Base-by-base conservation (phyloP, 192 early-diverging fungal genomes). In the Coemansia umbellata region DNA sequence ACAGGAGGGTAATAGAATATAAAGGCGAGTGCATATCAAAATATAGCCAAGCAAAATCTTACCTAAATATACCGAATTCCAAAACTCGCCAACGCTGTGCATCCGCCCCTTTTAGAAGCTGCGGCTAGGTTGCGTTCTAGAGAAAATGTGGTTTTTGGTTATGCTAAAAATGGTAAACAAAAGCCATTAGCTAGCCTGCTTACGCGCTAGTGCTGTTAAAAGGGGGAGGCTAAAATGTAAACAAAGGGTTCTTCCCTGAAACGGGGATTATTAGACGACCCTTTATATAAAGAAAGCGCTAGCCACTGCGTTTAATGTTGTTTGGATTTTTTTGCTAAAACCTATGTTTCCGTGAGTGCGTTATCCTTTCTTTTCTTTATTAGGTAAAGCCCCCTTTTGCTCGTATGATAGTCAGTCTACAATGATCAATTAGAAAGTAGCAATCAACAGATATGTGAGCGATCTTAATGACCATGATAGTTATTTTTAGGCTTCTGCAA, bases 181-280 rank as follows among this genome's bases (percentile, higher is more conserved):
- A 26, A 24, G 18, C n/a, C 2, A 15, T 45, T 45, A 28, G 43
- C 11, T 27, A 45, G 14, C 24, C 7, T 4, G 26, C 43, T 26
- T n/a, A 45, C 6, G 43, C 13, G 21, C 8, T 43, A 43, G 22
- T 43, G 8, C 10, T 24, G 17, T 10, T n/a, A n/a, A n/a, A n/a
- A n/a, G n/a, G n/a, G n/a, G n/a, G n/a, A n/a, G n/a, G n/a, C 11
- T 22, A 43, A 43, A 43, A 43, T 43, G 41, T 43, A 43, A 43
- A 43, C 26, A 43, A 43, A 43, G 41, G 41, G 17, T 22, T 23
- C 22, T 18, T 35, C n/a, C 33, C n/a, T 13, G 4, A 35, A 35
- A 35, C 10, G 4, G 4, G 33, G n/a, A n/a, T n/a, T n/a, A n/a
- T n/a, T n/a, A n/a, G n/a, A n/a, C n/a, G n/a, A n/a, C n/a, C n/a